These are phyloP conservation scores for Suhomyces kilbournensis DNA, from an alignment of 805 yeast species.

Conservation along the genomic window DNA sequence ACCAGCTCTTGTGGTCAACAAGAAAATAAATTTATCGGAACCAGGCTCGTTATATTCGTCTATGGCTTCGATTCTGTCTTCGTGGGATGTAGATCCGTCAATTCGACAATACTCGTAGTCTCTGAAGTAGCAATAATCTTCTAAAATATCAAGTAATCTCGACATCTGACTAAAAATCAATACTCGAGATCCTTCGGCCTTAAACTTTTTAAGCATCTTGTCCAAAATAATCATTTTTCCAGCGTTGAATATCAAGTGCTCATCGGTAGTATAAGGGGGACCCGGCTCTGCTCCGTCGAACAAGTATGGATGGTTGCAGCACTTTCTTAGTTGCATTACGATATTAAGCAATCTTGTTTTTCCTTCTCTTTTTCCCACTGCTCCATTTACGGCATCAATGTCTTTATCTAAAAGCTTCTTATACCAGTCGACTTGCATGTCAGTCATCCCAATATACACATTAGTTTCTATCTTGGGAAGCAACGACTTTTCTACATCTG, in stretches of 20 bases:
- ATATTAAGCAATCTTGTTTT: constrained; percentile 88
- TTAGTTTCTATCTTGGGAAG: constrained; percentile 89
- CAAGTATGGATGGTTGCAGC: constrained; percentile 95
- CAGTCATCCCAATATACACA: constrained; percentile 90
- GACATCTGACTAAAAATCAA: constrained; percentile 93
- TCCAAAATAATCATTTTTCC: constrained; percentile 91
- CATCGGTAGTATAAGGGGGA: constrained; percentile 95
- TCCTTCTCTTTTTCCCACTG: constrained; percentile 89
- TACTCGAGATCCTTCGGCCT: constrained; percentile 80
- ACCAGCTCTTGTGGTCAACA: constrained; percentile 94
- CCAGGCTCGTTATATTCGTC: constrained; percentile 86
- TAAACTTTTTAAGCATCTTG: constrained; percentile 69
- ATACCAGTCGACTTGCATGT: constrained; percentile 94
- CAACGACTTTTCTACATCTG: constrained; percentile 89
- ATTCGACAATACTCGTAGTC: constrained; percentile 86
- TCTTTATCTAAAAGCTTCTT: constrained; percentile 85
- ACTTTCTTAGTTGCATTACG: constrained; percentile 94
- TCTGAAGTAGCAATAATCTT: constrained; percentile 85
- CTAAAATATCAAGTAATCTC: constrained; percentile 81
- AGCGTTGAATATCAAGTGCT: constrained; percentile 83
- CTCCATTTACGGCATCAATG: constrained; percentile 95
- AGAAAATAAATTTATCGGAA: constrained; percentile 77
- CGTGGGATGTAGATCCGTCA: constrained; percentile 92
- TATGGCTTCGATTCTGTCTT: constrained; percentile 86
- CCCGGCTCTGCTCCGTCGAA: constrained; percentile 99